These are phyloP conservation scores for Mycena sp. DNA, from an alignment of 1,284 basidiomycete genomes.

Conservation along the genomic window DNA sequence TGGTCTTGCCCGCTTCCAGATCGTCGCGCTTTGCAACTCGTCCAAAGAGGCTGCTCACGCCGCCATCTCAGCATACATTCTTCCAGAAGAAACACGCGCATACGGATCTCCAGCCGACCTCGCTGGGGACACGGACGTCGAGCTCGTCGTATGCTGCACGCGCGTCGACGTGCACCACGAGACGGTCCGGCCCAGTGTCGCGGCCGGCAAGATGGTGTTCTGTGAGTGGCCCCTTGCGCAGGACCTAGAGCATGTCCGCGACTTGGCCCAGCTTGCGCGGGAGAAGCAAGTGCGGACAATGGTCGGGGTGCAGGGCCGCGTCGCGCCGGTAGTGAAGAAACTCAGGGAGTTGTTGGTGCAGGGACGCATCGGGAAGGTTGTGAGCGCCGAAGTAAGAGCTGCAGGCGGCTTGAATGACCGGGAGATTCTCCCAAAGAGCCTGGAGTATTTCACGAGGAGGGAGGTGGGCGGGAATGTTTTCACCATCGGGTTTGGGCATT, in stretches of 20 bases:
- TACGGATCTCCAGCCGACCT: conserved; percentile 9
- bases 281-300: conserved; percentile 1
- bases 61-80: conserved; percentile 2
- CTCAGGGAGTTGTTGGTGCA: neutral
- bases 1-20: conserved; percentile 14
- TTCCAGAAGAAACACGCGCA: neutral
- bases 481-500: conserved; percentile 19
- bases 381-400: conserved; percentile 10
- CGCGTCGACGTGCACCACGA: conserved; percentile 21
- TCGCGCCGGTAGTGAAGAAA: neutral
- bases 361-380: conserved; percentile 13
- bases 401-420: neutral
- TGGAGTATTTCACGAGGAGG: conserved; percentile 14
- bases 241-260: neutral
- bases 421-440: neutral
- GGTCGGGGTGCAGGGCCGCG: conserved; percentile 18
- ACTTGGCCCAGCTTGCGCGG: neutral
- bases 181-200: conserved; percentile 1
- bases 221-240: conserved; percentile 25
- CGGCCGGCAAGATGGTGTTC: conserved; percentile 10
- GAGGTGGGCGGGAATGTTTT: conserved; percentile 17
- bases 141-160: conserved; percentile 21
- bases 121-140: conserved; percentile 12
- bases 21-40: conserved; percentile 24
- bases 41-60: neutral